phyloP scores from a whole-genome alignment of 805 yeast genomes.

The Scheffersomyces stipitis region DNA sequence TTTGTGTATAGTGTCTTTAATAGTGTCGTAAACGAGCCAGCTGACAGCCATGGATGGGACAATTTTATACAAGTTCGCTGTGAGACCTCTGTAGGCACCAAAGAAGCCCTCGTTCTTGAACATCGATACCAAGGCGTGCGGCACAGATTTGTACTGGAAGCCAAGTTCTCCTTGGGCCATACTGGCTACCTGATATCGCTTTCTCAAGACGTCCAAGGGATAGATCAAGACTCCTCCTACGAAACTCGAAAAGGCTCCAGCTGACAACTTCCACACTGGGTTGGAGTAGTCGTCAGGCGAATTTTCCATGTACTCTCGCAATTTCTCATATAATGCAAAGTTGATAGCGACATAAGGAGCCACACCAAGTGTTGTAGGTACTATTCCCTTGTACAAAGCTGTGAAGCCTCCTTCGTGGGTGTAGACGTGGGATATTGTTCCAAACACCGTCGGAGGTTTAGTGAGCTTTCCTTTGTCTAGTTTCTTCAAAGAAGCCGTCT shows the following conservation, averaged over 20 bases:
- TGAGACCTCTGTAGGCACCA: slow-evolving; percentile 72
- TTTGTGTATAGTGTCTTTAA: slow-evolving; percentile 44
- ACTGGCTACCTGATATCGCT: slow-evolving; percentile 87
- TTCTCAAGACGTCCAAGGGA: slow-evolving; percentile 85
- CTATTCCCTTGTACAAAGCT: slow-evolving; percentile 80
- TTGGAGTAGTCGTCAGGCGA: slow-evolving; percentile 36
- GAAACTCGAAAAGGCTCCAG: slow-evolving; percentile 89
- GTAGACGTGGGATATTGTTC: slow-evolving; percentile 59
- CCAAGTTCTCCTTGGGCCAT: slow-evolving; percentile 80
- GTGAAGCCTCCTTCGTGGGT: slow-evolving; percentile 74
- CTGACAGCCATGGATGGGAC: slow-evolving; percentile 96
- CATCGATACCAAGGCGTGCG: slow-evolving; percentile 71
- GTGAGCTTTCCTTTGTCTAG: slow-evolving; percentile 44
- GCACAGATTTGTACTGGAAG: slow-evolving; percentile 73
- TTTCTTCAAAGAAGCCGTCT: slow-evolving; percentile 68
- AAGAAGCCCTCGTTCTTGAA: slow-evolving; percentile 69
- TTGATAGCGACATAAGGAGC: slow-evolving; percentile 95
- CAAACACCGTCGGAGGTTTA: slow-evolving; percentile 71
- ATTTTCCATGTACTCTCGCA: slow-evolving; percentile 56
- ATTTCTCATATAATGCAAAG: slow-evolving; percentile 82
- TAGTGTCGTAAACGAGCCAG: slow-evolving; percentile 81
- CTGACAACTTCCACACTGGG: slow-evolving; percentile 57
- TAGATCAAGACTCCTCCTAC: slow-evolving; percentile 87
- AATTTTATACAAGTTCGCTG: slow-evolving; percentile 83
- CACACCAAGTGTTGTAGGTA: slow-evolving; percentile 91